phyloP scores from a whole-genome alignment of 176 grass and related monocot genomes.

The Elaeis guineensis region DNA sequence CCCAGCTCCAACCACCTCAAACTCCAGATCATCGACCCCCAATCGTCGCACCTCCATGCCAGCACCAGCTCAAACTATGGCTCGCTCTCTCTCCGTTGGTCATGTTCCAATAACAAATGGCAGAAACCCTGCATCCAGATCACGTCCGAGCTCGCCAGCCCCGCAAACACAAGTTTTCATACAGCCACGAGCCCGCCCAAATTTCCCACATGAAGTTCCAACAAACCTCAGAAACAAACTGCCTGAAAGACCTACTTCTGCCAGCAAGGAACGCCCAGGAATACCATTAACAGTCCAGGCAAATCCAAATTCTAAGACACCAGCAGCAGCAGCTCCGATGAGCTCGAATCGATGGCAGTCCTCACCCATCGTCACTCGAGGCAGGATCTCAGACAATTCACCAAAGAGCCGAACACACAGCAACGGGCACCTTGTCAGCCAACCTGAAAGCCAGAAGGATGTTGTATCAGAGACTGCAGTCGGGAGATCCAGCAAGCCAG shows the following conservation, averaged over 20 bases:
- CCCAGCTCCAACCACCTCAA: background rate
- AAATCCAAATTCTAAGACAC: background rate
- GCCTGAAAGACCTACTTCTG: background rate
- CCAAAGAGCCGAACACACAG: background rate
- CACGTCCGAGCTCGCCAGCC: conserved; percentile 9
- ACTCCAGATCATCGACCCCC: conserved; percentile 13
- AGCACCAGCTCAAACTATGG: background rate
- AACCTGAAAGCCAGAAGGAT: background rate
- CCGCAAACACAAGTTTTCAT: background rate
- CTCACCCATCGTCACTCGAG: conserved; percentile 2
- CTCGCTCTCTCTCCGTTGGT: background rate
- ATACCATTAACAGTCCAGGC: background rate
- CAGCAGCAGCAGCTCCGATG: background rate
- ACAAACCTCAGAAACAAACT: background rate
- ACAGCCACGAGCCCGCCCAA: background rate
- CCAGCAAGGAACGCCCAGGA: background rate
- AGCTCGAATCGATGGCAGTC: conserved; percentile 1
- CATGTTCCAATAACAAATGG: background rate
- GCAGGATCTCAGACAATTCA: conserved; percentile 3
- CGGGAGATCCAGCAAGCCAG: background rate
- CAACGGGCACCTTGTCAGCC: background rate
- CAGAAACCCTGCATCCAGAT: background rate
- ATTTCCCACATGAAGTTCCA: background rate
- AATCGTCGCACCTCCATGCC: background rate
- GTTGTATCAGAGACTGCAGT: background rate